phyloP scores from a whole-genome alignment of 208 protist species.

The Herpetomonas tarakana region DNA sequence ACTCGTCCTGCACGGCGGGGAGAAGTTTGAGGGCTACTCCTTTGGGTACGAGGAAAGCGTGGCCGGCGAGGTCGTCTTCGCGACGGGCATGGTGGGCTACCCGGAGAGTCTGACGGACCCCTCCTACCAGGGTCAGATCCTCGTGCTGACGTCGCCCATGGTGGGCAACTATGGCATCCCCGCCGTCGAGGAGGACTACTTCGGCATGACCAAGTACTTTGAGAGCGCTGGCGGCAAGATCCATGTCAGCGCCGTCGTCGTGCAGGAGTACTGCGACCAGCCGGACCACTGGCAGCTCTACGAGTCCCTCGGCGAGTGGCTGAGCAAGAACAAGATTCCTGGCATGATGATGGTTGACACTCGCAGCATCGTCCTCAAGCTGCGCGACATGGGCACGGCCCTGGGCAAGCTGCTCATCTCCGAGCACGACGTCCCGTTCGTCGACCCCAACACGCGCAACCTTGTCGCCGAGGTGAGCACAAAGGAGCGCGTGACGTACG shows the following conservation, averaged over 20 bases:
- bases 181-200: constrained; percentile 80
- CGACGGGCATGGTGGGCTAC: constrained; percentile 95
- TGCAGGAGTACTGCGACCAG: constrained; percentile 94
- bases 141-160: constrained; percentile 97
- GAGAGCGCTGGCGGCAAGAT: constrained; percentile 92
- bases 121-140: constrained; percentile 97
- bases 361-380: constrained; percentile 95
- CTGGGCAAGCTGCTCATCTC: constrained; percentile 88
- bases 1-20: constrained; percentile 94
- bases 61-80: constrained; percentile 91
- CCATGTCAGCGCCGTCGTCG: constrained; percentile 90
- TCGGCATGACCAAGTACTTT: constrained; percentile 95
- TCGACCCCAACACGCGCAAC: constrained; percentile 94
- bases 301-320: constrained; percentile 82
- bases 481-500: constrained; percentile 76
- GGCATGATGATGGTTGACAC: constrained; percentile 98
- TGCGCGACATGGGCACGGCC: constrained; percentile 93
- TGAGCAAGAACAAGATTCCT: constrained; percentile 94
- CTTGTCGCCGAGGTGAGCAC: constrained; percentile 95
- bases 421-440: constrained; percentile 78
- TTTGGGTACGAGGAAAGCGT: constrained; percentile 95
- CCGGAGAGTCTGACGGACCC: constrained; percentile 96
- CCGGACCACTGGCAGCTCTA: constrained; percentile 95
- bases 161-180: constrained; percentile 98
- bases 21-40: constrained; percentile 89